A percentile compares a stretch with the other conserved stretches of the same genome.
Conservation (phyloP, 169 alveolate species). For the Cryptosporidium sp. region DNA sequence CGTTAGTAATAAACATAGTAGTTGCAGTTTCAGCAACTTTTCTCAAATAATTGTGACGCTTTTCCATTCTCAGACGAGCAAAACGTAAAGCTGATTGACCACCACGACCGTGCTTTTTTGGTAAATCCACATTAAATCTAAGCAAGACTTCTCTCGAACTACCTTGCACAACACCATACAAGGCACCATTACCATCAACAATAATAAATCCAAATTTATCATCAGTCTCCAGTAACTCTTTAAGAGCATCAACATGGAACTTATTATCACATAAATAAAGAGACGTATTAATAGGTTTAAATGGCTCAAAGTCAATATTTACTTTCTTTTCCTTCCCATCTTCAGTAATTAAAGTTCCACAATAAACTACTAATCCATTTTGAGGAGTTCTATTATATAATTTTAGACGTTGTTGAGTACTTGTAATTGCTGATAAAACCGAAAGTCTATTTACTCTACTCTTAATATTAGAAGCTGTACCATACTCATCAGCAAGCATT, state of each 20-base stretch:
- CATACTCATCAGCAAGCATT: conserved; percentile 95
- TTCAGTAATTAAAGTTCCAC: conserved; percentile 96
- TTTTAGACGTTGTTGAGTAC: conserved; percentile 96
- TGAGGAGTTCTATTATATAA: conserved; percentile 96
- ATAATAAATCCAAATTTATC: conserved; percentile 98
- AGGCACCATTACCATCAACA: conserved; percentile 98
- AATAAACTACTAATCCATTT: conserved; percentile 97
- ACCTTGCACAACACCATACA: conserved; percentile 97
- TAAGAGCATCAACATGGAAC: conserved; percentile 94
- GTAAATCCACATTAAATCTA: conserved; percentile 96
- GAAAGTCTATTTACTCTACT: conserved; percentile 96
- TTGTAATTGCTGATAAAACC: conserved; percentile 97
- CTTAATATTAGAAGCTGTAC: conserved; percentile 97
- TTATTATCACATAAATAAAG: conserved; percentile 96
- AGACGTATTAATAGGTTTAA: conserved; percentile 97
- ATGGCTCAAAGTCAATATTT: conserved; percentile 97
- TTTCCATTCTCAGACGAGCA: conserved; percentile 99
- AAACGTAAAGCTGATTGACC: conserved; percentile 99
- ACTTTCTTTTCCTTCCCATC: conserved; percentile 92
- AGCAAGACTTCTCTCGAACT: conserved; percentile 90
- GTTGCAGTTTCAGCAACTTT: conserved; percentile 98
- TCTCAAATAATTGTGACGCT: conserved; percentile 97
- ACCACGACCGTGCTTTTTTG: conserved; percentile 99
- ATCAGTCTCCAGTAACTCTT: conserved; percentile 87
- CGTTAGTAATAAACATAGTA: conserved; percentile 96